These are phyloP conservation scores for Neophaeococcomyces aloes DNA, from an alignment of 2,329 filamentous ascomycete species.

Conservation along the genomic window DNA sequence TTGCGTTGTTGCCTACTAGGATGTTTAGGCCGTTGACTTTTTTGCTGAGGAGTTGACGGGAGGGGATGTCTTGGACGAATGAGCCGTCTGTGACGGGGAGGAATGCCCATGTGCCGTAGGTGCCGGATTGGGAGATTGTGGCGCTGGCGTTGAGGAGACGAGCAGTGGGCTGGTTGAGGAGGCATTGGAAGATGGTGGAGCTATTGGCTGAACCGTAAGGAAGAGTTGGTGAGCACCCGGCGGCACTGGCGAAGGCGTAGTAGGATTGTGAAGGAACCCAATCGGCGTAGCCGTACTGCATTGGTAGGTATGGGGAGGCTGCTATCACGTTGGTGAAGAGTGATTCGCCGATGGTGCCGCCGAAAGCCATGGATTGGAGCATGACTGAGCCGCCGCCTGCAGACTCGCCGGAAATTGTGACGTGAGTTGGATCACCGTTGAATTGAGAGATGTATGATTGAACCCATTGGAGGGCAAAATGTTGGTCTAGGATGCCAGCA, in stretches of 20 bases:
- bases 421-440: slow-evolving; percentile 40
- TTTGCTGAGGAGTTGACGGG: slow-evolving; percentile 27
- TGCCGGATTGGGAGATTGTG: slow-evolving; percentile 26
- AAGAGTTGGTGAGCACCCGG: slow-evolving; percentile 30
- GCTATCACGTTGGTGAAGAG: slow-evolving; percentile 31
- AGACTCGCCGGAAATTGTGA: slow-evolving; percentile 43
- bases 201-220: slow-evolving; percentile 23
- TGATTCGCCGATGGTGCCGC: slow-evolving; percentile 30
- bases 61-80: slow-evolving; percentile 31
- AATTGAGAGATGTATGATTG: slow-evolving; percentile 47
- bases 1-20: slow-evolving; percentile 38
- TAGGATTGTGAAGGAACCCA: slow-evolving; percentile 38
- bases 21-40: slow-evolving; percentile 31
- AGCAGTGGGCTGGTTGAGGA: slow-evolving; percentile 28
- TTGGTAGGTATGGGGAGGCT: slow-evolving; percentile 44
- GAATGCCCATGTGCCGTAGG: slow-evolving; percentile 35
- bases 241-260: slow-evolving; percentile 34
- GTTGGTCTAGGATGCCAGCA: slow-evolving; percentile 54
- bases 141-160: slow-evolving; percentile 31
- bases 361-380: slow-evolving; percentile 46
- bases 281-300: slow-evolving; percentile 43
- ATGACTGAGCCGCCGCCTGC: slow-evolving; percentile 43
- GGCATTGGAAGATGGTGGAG: slow-evolving; percentile 34
- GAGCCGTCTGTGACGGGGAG: slow-evolving; percentile 35
- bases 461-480: slow-evolving; percentile 51